Base-by-base conservation (phyloP, 805 yeast species). In the Lachancea dasiensis region DNA sequence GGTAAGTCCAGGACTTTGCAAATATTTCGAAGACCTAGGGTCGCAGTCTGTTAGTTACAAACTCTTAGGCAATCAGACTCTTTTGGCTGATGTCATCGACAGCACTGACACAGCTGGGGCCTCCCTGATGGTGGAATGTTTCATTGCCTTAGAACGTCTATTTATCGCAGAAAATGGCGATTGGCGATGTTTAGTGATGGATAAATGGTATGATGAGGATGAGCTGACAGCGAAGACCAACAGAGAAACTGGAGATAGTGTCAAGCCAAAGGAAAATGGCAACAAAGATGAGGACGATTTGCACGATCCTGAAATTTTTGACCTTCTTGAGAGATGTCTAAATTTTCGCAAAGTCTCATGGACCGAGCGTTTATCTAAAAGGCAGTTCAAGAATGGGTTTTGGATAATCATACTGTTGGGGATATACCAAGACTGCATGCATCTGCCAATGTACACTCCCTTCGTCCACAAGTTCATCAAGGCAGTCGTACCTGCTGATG, bases 381-480 rank as follows among this genome's bases (percentile, higher is more conserved):
- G 95, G 38, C 73, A 74, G 45, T 92, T 84, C 58, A 77, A 72
- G 49, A 87, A 86, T 50, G 95, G 95, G 3, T 77, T 77, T 38
- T 90, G 97, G 96, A 81, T 86, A 49, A 70, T 81, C 27, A 73
- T 82, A 29, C 58, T 89, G 29, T 57, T 87, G 34, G 95, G 95
- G 22, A 67, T 87, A 2, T 67, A 89, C 5, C 57, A 59, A 34
- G 64, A 60, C 32, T 52, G 60, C 35, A 44, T 43, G 25, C 54
- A 53, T 27, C 38, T 61, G 7, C 55, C 58, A 3, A 46, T 48
- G 27, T 58, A 59, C 32, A 44, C 52, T n/a, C 34, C 42, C 2
- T 46, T 51, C 19, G 28, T 75, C 77, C 15, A 65, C 69, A 34
- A 75, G 77, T 67, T 68, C 15, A 76, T 81, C 33, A 63, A 60